phyloP scores from a whole-genome alignment of 148 eudicot genomes.

The Cornus suecica region DNA sequence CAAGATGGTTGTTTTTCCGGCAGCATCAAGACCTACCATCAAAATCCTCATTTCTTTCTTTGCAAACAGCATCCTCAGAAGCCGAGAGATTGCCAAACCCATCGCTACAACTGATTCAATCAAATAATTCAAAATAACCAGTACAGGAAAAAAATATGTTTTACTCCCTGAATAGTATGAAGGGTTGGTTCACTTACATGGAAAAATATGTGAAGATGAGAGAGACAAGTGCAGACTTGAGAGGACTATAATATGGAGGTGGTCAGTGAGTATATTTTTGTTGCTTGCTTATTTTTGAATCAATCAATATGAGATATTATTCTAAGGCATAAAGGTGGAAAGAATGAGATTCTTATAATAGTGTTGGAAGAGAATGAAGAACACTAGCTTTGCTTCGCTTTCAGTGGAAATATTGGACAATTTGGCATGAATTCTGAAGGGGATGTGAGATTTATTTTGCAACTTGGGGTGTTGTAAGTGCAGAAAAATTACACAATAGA shows the following conservation, averaged over 20 bases:
- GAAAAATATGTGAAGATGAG: not conserved
- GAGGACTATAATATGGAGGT: not conserved
- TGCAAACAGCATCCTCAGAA: slow-evolving; percentile 52
- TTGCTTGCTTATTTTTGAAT: slow-evolving; percentile 3
- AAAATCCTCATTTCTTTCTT: slow-evolving; percentile 83
- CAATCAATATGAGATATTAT: not conserved
- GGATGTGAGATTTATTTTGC: not conserved
- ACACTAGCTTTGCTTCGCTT: not conserved
- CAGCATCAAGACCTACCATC: slow-evolving; percentile 91
- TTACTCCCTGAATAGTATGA: not conserved
- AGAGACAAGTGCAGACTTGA: not conserved
- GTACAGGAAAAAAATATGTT: not conserved
- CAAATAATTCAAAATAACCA: not conserved
- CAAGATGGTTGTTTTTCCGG: slow-evolving; percentile 80
- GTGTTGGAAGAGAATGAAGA: slow-evolving; percentile 16
- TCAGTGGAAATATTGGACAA: not conserved
- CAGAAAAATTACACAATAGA: no score
- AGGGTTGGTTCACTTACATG: not conserved
- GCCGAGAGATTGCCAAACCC: slow-evolving; percentile 65
- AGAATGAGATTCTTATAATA: slow-evolving; percentile 8
- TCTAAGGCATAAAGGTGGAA: slow-evolving; percentile 1
- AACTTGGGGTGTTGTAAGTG: not conserved
- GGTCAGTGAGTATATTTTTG: not conserved
- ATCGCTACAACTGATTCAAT: slow-evolving; percentile 28
- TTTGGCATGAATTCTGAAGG: not conserved